Percentiles rank a stretch among this genome's conserved stretches.
Conservation (phyloP, 2,329 filamentous ascomycete species). For the Pseudogymnoascus sp. region DNA sequence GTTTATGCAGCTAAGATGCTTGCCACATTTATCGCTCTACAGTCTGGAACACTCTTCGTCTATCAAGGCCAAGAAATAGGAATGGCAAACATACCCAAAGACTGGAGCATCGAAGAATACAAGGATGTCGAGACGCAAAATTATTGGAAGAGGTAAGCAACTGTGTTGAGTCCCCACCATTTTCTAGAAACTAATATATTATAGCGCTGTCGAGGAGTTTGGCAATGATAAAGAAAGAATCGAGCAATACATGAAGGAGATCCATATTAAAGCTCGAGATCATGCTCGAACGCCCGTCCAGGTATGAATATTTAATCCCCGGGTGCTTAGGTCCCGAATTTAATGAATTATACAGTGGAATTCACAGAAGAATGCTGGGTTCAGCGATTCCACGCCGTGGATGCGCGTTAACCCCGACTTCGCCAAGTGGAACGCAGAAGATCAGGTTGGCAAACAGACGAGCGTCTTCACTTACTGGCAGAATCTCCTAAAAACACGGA, state of each 20-base stretch:
- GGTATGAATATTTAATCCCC: conserved; percentile 10
- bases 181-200: conserved; percentile 5
- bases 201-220: conserved; percentile 27
- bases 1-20: conserved; percentile 44
- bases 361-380: conserved; percentile 51
- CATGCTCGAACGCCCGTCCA: conserved; percentile 61
- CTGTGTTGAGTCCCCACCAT: conserved; percentile 18
- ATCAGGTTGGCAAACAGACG: conserved; percentile 39
- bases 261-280: conserved; percentile 55
- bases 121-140: conserved; percentile 56
- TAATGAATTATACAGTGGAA: conserved; percentile 48
- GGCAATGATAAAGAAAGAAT: conserved; percentile 33
- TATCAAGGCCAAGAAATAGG: conserved; percentile 56
- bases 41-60: conserved; percentile 48
- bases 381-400: conserved; percentile 57
- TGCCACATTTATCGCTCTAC: conserved; percentile 40
- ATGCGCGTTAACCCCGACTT: conserved; percentile 62
- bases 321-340: not conserved
- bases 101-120: conserved; percentile 58
- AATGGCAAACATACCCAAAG: conserved; percentile 46
- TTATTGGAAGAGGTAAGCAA: conserved; percentile 35
- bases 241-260: conserved; percentile 36
- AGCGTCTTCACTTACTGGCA: conserved; percentile 57
- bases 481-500: conserved; percentile 48
- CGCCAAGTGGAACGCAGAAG: conserved; percentile 51